Evolutionary conservation across 2,329 filamentous ascomycete species (phyloP), one percentile per base, ranked within the genome.

Genomic region (Zymoseptoria ardabiliae): DNA sequence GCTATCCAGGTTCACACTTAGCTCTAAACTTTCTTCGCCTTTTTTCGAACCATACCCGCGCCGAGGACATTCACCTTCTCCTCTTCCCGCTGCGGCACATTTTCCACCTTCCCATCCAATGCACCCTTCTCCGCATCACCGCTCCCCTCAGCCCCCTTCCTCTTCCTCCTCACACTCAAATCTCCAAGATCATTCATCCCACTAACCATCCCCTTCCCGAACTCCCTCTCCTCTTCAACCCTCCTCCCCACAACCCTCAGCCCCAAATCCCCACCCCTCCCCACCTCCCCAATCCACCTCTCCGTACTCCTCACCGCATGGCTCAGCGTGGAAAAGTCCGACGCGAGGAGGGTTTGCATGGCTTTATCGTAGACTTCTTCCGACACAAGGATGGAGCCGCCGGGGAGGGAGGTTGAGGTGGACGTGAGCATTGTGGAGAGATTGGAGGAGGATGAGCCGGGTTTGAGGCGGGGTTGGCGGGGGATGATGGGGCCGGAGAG

Each of bases 211-310:
- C 7, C 45, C 35, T 20, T 64, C 63, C 17, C n/a, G n/a, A n/a
- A n/a, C n/a, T n/a, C n/a, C n/a, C n/a, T n/a, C n/a, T n/a, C n/a
- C n/a, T n/a, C n/a, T n/a, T n/a, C n/a, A n/a, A n/a, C n/a, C n/a
- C n/a, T n/a, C n/a, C n/a, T n/a, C 2, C 70, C 70, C 7, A 55
- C 53, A 4, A 69, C 52, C 3, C 60, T 58, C 5, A 68, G 23
- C 2, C 56, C 66, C 58, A 67, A 68, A 9, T 69, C 66, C 48
- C 52, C 21, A 10, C 69, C 66, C 11, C 62, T 64, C 4, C 53
- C 82, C 1, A 87, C 84, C 68, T 93, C 88, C 13, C 80, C 80
- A 50, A 85, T 79, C 89, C 89, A 94, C 56, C 87, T 83, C 55
- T 74, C 76, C 2, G 89, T 90, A 68, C 88, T 90, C 30, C 79